Evolutionary conservation across 768 basidiomycete species (phyloP), one percentile per base, ranked within the genome.

Genomic region (Galerina sulciceps): DNA sequence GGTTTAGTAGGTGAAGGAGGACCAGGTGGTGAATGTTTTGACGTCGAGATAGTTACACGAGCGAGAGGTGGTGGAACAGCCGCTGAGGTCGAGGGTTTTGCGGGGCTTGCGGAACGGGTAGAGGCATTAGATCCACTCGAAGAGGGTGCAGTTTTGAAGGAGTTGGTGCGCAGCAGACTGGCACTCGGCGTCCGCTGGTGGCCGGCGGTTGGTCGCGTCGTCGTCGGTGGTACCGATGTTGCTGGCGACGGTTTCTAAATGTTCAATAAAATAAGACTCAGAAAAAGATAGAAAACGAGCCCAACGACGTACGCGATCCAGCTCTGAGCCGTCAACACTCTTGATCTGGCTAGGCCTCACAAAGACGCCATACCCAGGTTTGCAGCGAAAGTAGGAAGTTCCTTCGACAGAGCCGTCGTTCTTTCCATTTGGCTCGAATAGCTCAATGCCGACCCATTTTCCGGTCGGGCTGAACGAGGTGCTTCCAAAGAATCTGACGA

Each of bases 391-490:
- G 76, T 99, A 99, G 1, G 73, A 61, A 48, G 86, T 73, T 14
- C 90, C 94, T 36, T 88, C 79, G 8, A 99, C 90, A 1, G 86
- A 84, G 1, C 97, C 97, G 65, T 99, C 93, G 78, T 99, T 99
- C 87, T 99, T 99, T 38, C 97, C 97, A 44, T 85, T 89, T 8
- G 85, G 74, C 66, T 89, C 88, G 56, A 82, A 84, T 45, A 99
- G 83, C 68, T 96, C 95, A 53, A 99, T 86, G 10, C 97, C 97
- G 49, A 97, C 82, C 96, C 96, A 99, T 81, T 91, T 94, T 0
- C 97, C 97, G 1, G 86, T 73, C 18, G 92, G 84, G 52, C 54
- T 64, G 71, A 98, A 98, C 2, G 83, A 80, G 0, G 96, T 96
- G 34, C 85, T 61, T 0, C 96, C 97, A 50, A 81, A 84, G 80